Percentiles rank a stretch among this genome's conserved stretches.
These are phyloP conservation scores for Saxophila tyrrhenica DNA, from an alignment of 495 filamentous ascomycete species.

Conservation along the genomic window DNA sequence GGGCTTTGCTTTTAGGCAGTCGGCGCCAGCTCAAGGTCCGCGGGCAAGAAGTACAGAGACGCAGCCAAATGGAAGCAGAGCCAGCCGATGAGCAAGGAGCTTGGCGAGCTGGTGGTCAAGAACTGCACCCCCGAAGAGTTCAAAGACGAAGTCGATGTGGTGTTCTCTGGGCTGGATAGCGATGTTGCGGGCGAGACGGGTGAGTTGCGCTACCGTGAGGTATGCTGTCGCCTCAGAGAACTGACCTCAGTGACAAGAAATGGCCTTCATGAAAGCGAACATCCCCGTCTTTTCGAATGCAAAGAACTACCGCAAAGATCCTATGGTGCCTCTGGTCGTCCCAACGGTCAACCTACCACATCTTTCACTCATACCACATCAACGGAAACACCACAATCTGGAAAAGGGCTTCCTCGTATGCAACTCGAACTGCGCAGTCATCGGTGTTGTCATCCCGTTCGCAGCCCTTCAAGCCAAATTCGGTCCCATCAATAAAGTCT, in stretches of 20 bases:
- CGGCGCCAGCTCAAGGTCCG: conserved; percentile 31
- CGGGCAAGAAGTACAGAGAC: conserved; percentile 36
- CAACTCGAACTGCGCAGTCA: conserved; percentile 38
- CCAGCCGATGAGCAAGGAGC: conserved; percentile 29
- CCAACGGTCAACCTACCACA: conserved; percentile 35
- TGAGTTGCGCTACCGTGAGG: conserved; percentile 17
- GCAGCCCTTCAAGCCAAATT: conserved; percentile 32
- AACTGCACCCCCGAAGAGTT: conserved; percentile 31
- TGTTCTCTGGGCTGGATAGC: conserved; percentile 35
- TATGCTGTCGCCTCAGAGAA: too few relatives aligned
- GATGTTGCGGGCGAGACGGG: conserved; percentile 36
- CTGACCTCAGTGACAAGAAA: too few relatives aligned
- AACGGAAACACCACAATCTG: conserved; percentile 26
- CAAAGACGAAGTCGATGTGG: conserved; percentile 30
- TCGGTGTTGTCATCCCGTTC: conserved; percentile 35
- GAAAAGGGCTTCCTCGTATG: conserved; percentile 35
- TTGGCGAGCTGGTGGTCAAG: conserved; percentile 32
- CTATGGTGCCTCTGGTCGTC: conserved; percentile 35
- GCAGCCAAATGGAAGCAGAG: conserved; percentile 36
- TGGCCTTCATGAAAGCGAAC: conserved; percentile 32
- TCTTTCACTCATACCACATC: conserved; percentile 30
- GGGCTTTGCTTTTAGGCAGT: too few relatives aligned
- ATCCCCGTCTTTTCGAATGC: conserved; percentile 35
- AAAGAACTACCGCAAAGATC: conserved; percentile 36
- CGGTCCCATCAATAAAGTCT: conserved; percentile 31